Conservation (phyloP, 2,329 filamentous ascomycete species). For the Pseudopyricularia cyperi region DNA sequence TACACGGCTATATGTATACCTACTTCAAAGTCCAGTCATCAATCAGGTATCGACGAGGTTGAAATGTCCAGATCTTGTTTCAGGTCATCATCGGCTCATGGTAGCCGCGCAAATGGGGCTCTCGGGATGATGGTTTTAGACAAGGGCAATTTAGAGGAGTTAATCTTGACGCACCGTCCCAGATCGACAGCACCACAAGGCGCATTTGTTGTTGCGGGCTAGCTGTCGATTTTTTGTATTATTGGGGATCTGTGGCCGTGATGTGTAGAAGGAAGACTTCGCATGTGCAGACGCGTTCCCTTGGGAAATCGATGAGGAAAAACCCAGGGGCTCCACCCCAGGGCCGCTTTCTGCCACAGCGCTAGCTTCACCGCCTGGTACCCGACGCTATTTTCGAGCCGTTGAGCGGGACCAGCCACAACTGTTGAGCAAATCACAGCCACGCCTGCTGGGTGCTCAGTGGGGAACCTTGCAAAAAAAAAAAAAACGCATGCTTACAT, state of each 20-base stretch:
- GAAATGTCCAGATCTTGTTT: conserved; percentile 44
- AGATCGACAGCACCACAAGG: conserved; percentile 34
- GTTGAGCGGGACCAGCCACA: not conserved
- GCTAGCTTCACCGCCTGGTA: conserved; percentile 2
- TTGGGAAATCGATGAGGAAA: not conserved
- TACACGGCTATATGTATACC: not conserved
- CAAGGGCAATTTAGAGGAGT: conserved; percentile 37
- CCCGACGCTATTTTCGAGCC: not conserved
- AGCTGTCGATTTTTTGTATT: conserved; percentile 22
- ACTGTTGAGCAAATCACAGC: not conserved
- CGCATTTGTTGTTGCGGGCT: conserved; percentile 11
- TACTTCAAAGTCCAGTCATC: not conserved
- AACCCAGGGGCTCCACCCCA: not conserved
- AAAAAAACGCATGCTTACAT: not conserved
- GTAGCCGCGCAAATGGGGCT: conserved; percentile 47
- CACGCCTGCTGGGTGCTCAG: not conserved
- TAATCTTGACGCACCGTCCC: conserved; percentile 45
- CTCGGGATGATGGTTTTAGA: conserved; percentile 59
- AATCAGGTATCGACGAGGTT: not conserved
- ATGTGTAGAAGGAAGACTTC: conserved; percentile 9
- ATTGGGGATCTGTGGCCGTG: conserved; percentile 17
- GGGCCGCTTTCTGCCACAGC: not conserved
- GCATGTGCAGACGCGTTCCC: not conserved
- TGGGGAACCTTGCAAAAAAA: not conserved
- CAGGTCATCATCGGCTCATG: conserved; percentile 59